Evolutionary conservation across 2,329 filamentous ascomycete species (phyloP).

Genomic region (Ophiocordyceps camponoti-saundersi): DNA sequence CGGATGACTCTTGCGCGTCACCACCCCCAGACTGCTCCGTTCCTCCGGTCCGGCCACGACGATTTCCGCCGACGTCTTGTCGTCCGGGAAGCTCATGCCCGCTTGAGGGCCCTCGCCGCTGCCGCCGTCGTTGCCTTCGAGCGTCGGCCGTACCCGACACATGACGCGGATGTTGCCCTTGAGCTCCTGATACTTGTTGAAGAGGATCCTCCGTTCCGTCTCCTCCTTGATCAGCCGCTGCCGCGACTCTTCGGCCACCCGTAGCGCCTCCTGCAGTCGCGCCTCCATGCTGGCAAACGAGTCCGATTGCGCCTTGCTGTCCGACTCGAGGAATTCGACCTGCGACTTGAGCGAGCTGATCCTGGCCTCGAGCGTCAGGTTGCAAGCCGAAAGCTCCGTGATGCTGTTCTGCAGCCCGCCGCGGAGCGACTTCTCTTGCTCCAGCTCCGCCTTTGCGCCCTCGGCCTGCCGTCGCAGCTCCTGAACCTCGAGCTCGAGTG

Average conservation of each 20-base stretch:
- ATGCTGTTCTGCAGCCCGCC: conserved; percentile 32
- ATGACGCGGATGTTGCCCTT: conserved; percentile 98
- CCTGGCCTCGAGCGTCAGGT: conserved; percentile 54
- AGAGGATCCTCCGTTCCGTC: conserved; percentile 73
- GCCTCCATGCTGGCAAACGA: conserved; percentile 70
- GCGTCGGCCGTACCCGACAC: conserved; percentile 74
- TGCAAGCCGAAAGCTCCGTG: conserved; percentile 41
- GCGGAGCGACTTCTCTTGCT: conserved; percentile 48
- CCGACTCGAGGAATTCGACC: conserved; percentile 78
- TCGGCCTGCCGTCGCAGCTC: conserved; percentile 27
- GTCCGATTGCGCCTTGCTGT: conserved; percentile 75
- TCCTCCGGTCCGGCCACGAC: conserved; percentile 70
- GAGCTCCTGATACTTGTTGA: conserved; percentile 95
- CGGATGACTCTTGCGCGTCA: conserved; percentile 61
- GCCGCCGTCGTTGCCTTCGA: conserved; percentile 20
- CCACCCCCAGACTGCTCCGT: conserved; percentile 58
- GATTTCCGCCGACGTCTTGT: conserved; percentile 77
- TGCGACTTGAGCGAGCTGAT: conserved; percentile 63
- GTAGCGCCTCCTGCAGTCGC: conserved; percentile 61
- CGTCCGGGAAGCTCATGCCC: conserved; percentile 62
- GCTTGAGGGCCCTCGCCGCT: conserved; percentile 47
- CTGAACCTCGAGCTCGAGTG: conserved; percentile 32
- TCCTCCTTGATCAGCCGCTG: conserved; percentile 84
- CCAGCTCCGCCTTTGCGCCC: conserved; percentile 29
- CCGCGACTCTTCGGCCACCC: conserved; percentile 50